Base-by-base conservation (phyloP, 2,329 filamentous ascomycete species). In the Teratosphaeria destructans region DNA sequence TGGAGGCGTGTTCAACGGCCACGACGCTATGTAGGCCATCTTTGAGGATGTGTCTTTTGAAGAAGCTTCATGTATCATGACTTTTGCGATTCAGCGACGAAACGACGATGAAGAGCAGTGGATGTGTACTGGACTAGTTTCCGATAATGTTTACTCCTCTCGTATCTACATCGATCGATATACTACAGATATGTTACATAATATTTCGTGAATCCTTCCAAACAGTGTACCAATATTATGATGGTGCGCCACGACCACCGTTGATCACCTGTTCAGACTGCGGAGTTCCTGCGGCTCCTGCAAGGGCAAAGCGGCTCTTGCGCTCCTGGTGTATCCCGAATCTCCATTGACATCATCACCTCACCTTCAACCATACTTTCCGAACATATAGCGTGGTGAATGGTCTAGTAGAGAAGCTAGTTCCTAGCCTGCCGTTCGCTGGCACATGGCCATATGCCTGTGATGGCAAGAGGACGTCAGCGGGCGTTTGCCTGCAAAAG, bases 91-190 rank as follows among this genome's bases (percentile, higher is more conserved):
- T 54, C 52, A 54, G 52, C 52, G 52, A 54, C 19, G 52, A 35
- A 43, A 67, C 23, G 43, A 49, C 43, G 37, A 43, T 43, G 35
- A 39, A 49, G 43, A n/a, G 43, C 16, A 8, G 23, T 49, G 43
- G 43, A 5, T 19, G 43, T 23, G n/a, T 49, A 16, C 43, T 23
- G 43, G 43, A 49, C 43, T 49, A 49, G 19, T 10, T 23, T 26
- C 43, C 43, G 8, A 5, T 49, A 49, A 49, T 49, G 43, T 49
- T 49, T 23, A 49, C 43, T 23, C 26, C 43, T 23, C 43, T 49
- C 43, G 43, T 49, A 23, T 49, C 16, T 23, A 49, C n/a, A 5
- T 49, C 43, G 19, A 49, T 49, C 16, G 10, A 6, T 5, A 49
- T 49, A 23, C 7, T 49, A 7, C n/a, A n/a, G 5, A 23, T 5